Evolutionary conservation across 345 rosid species (phyloP), one percentile per base, ranked within the genome.

Genomic region (Euphorbia tirucalli): DNA sequence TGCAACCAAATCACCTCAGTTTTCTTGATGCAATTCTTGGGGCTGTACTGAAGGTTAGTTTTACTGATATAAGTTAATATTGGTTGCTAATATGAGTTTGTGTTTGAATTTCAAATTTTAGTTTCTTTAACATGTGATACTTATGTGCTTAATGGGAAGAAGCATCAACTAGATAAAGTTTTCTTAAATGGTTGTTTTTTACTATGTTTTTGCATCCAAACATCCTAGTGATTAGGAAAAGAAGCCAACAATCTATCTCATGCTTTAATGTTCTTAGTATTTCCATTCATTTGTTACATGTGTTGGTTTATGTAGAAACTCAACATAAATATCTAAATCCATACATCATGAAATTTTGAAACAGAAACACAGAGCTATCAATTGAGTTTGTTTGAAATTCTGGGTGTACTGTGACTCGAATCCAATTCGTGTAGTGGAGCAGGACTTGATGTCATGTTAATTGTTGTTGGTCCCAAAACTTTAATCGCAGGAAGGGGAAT

Each of bases 21-120:
- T 95, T 92, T 83, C 83, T 90, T 60, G 99, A 92, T 84, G 99
- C 97, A 74, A 92, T 92, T 77, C 65, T 90, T 80, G 99, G 99
- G n/a, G 65, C 87, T 39, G 81, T 84, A 74, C 85, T 85, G 35
- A 86, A 90, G 97, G 98, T 94, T 74, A 75, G 13, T 66, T 75
- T 73, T 59, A 62, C 24, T 61, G 7, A n/a, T 35, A 35, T 30
- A 15, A 11, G 41, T 62, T 55, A 25, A 48, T 61, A 11, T 59
- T 43, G 44, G 25, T 59, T 63, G 4, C n/a, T 50, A n/a, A n/a
- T n/a, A n/a, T n/a, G n/a, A n/a, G n/a, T 9, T 31, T 75, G 56
- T 24, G 24, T 61, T 64, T 49, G 50, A 61, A 31, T 66, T 55
- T 61, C 32, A 6, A 11, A 64, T 11, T 35, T 69, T 27, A 41